Conservation (phyloP, 2,329 filamentous ascomycete genomes). For the Pseudogymnoascus sp. region DNA sequence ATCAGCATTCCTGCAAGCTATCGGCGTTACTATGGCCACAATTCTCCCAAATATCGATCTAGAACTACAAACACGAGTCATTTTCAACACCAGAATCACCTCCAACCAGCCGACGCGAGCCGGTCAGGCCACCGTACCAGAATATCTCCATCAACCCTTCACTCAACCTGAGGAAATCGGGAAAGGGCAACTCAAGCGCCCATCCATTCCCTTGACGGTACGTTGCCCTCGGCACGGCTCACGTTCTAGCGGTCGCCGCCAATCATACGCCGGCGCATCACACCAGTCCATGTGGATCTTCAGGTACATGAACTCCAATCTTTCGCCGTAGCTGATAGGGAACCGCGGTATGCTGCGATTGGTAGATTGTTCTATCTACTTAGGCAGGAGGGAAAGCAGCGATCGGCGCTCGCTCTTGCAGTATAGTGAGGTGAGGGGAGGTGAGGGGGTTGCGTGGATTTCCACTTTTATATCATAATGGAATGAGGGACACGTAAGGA, state of each 20-base stretch:
- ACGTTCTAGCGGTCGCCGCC: not conserved
- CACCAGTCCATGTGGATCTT: conserved; percentile 6
- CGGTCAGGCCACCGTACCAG: not conserved
- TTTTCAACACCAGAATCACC: not conserved
- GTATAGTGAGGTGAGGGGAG: too few relatives aligned
- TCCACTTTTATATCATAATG: not conserved
- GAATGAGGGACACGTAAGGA: conserved; percentile 3
- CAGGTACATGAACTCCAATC: not conserved
- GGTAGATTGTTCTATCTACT: not conserved
- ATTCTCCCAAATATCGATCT: not conserved
- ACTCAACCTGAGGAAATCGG: not conserved
- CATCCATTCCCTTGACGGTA: not conserved
- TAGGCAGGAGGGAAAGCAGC: not conserved
- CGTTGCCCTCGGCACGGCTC: not conserved
- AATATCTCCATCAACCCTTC: not conserved
- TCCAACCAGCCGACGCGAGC: not conserved
- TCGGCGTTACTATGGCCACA: not conserved
- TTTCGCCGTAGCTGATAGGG: not conserved
- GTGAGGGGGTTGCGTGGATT: conserved; percentile 1
- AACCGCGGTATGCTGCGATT: not conserved
- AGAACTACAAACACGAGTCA: not conserved
- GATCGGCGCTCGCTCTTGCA: not conserved
- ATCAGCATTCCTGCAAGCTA: not conserved
- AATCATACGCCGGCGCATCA: not conserved
- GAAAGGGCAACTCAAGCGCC: not conserved